A percentile compares a stretch with the other conserved stretches of the same genome.
These are phyloP conservation scores for Apiospora hydei DNA, from an alignment of 2,329 filamentous ascomycete species.

Conservation along the genomic window DNA sequence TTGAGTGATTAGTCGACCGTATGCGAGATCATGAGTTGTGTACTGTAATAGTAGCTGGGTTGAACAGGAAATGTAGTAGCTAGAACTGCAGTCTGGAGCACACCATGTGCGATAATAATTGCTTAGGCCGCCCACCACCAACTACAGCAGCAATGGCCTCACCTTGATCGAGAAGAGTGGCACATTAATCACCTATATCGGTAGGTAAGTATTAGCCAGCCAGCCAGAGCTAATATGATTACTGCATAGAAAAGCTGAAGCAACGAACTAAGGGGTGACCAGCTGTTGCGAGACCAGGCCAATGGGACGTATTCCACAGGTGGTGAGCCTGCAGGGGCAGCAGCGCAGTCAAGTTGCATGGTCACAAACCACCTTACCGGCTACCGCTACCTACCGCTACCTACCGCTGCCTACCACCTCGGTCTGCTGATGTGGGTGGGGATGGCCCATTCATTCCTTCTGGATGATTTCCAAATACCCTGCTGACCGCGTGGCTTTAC, in stretches of 20 bases:
- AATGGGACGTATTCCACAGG: background rate
- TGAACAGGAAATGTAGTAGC: too few species aligned
- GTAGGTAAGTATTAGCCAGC: background rate
- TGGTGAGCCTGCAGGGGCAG: background rate
- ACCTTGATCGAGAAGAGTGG: too few species aligned
- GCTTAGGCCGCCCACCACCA: too few species aligned
- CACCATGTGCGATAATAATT: too few species aligned
- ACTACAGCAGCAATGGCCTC: too few species aligned
- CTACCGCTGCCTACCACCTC: background rate
- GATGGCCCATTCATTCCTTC: slow-evolving; percentile 6
- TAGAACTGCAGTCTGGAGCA: too few species aligned
- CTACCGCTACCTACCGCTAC: background rate
- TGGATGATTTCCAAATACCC: slow-evolving; percentile 6
- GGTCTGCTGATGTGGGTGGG: background rate
- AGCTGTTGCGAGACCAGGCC: background rate
- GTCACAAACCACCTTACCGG: background rate
- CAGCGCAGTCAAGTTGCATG: background rate
- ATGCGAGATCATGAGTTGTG: too few species aligned
- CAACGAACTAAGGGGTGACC: background rate
- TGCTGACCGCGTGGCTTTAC: slow-evolving; percentile 17
- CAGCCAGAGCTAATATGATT: too few species aligned
- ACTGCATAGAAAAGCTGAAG: too few species aligned
- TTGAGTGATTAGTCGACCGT: too few species aligned
- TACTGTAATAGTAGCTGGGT: too few species aligned
- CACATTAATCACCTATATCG: background rate